Percentiles rank a stretch among this genome's conserved stretches.
These are phyloP conservation scores for Petasospora fabianii DNA, from an alignment of 1,139 yeast genomes.

Conservation along the genomic window DNA sequence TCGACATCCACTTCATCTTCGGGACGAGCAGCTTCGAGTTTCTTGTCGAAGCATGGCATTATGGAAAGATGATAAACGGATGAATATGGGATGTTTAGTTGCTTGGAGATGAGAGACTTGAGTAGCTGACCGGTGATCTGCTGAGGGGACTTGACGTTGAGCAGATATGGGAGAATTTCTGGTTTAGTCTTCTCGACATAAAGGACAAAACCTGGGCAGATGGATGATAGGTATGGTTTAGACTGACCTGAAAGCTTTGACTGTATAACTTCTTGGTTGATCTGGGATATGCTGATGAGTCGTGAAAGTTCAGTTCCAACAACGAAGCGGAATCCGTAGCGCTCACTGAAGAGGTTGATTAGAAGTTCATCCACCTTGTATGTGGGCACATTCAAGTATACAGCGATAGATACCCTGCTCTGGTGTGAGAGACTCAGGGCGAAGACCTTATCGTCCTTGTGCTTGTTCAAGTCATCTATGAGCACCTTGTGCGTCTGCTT, in stretches of 20 bases:
- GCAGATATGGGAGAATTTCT: conserved; percentile 59
- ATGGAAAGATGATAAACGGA: conserved; percentile 74
- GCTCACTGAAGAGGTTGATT: conserved; percentile 50
- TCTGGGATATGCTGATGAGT: conserved; percentile 59
- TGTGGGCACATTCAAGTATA: conserved; percentile 54
- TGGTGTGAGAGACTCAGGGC: conserved; percentile 87
- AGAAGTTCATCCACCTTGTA: conserved; percentile 59
- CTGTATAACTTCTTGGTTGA: conserved; percentile 46
- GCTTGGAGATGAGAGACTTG: conserved; percentile 51
- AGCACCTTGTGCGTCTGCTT: conserved; percentile 86
- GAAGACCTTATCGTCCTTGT: conserved; percentile 38
- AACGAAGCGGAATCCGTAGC: conserved; percentile 67
- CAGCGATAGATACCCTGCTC: conserved; percentile 75
- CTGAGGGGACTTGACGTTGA: conserved; percentile 82
- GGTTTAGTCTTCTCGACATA: conserved; percentile 97
- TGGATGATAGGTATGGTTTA: conserved; percentile 45
- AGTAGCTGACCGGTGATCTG: conserved; percentile 83
- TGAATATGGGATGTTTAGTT: conserved; percentile 33
- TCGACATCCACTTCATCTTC: conserved; percentile 91
- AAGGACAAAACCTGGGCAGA: conserved; percentile 97
- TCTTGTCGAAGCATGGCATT: conserved; percentile 98
- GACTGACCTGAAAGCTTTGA: conserved; percentile 24
- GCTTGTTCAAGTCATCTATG: conserved; percentile 49
- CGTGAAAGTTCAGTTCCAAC: conserved; percentile 88
- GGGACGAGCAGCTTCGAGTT: conserved; percentile 87